Conservation (phyloP, 441 rosid genomes). For the Erodium moschatum region DNA sequence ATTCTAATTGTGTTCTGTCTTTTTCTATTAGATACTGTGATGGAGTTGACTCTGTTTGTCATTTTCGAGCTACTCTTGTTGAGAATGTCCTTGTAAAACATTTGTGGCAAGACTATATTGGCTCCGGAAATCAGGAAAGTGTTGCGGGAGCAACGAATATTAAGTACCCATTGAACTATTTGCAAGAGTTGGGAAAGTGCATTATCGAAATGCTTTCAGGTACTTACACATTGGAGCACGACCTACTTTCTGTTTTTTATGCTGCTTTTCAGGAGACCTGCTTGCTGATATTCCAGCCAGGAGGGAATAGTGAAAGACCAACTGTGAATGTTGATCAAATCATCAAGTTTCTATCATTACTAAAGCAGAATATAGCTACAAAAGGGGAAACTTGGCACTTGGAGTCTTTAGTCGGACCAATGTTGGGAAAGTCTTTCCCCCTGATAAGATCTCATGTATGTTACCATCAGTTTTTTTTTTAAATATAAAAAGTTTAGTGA, state of each 20-base stretch:
- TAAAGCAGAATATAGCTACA: slow-evolving; percentile 40
- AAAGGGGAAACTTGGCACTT: slow-evolving; percentile 73
- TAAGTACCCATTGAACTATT: slow-evolving; percentile 35
- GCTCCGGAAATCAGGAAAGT: slow-evolving; percentile 27
- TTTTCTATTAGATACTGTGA: slow-evolving; percentile 43
- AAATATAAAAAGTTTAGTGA: not conserved
- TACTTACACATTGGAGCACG: slow-evolving; percentile 36
- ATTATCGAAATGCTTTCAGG: slow-evolving; percentile 70
- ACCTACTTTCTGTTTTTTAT: slow-evolving; percentile 50
- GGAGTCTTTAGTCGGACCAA: slow-evolving; percentile 58
- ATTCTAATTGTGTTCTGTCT: slow-evolving; percentile 18
- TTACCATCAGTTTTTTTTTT: slow-evolving; percentile 21
- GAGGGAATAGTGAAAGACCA: slow-evolving; percentile 32
- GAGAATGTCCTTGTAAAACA: slow-evolving; percentile 62
- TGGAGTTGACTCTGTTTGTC: slow-evolving; percentile 36
- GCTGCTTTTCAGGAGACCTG: slow-evolving; percentile 49
- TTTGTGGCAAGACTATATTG: slow-evolving; percentile 59
- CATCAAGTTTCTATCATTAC: slow-evolving; percentile 48
- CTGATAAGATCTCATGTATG: slow-evolving; percentile 70
- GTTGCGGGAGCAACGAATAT: slow-evolving; percentile 27
- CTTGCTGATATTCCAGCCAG: slow-evolving; percentile 40
- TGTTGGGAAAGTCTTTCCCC: slow-evolving; percentile 55
- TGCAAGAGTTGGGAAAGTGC: slow-evolving; percentile 72
- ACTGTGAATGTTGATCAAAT: slow-evolving; percentile 37
- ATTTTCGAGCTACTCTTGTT: slow-evolving; percentile 45